Base-by-base conservation (phyloP, 495 filamentous ascomycete genomes). In the Annulohypoxylon stygium region DNA sequence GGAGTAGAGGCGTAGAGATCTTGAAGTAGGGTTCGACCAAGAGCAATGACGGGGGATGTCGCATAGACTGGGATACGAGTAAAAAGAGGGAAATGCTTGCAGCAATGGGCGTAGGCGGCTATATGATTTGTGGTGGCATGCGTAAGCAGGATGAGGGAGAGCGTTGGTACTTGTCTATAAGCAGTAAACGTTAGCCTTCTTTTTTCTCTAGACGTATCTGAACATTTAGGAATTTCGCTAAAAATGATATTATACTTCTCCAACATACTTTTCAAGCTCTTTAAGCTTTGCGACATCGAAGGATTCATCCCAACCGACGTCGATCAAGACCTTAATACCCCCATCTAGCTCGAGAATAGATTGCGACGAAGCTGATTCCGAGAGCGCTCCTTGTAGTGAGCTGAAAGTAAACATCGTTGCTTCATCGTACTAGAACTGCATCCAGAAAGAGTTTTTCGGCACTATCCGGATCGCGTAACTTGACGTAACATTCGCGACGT, bases 331-430 rank as follows among this genome's bases (percentile, higher is more conserved):
- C 80, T 98, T 98, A 80, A 98, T 91, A 37, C 95, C 96, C 50
- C 95, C 95, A 85, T 98, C 96, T 53, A 99, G 90, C 84, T 98
- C 97, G 50, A 99, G 84, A 8, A 99, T 88, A 11, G 97, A 98
- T 79, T 98, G 95, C 65, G 93, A 96, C 39, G 97, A 96, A 45
- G 89, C 85, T 7, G 93, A 97, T 51, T 90, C 87, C 6, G 93
- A 95, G 73, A 95, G 94, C 16, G 95, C 97, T 73, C 96, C 97
- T 47, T 96, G 91, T 51, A 99, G 83, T 16, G 97, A 90, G 69
- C 92, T 97, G 82, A 98, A 98, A 67, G 90, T 97, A 84, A 99
- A 97, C 96, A 99, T 99, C 51, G 70, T 77, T 77, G 65, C 75
- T 61, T 77, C 70, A 69, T 77, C 45, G 45, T 73, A 53, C 36